Evolutionary conservation across 257 asterid genomes (phyloP).

Genomic region (Lavandula angustifolia): DNA sequence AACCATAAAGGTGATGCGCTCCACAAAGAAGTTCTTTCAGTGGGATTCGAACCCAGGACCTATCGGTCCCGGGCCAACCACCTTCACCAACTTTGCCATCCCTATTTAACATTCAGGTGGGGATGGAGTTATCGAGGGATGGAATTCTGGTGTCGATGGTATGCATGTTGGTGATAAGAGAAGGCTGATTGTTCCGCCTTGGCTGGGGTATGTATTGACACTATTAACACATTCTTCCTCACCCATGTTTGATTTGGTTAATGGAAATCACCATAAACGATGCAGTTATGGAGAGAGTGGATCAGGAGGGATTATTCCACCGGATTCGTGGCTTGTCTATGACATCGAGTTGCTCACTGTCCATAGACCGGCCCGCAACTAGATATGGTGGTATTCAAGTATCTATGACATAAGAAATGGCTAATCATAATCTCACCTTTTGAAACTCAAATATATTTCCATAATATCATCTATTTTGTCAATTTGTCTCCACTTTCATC

Average conservation of each 20-base stretch:
- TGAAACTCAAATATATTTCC: too few relatives aligned
- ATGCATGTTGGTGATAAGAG: slow-evolving; percentile 78
- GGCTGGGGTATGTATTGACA: slow-evolving; percentile 62
- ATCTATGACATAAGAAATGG: too few relatives aligned
- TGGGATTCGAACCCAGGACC: too few relatives aligned
- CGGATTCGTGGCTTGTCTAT: slow-evolving; percentile 83
- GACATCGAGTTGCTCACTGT: slow-evolving; percentile 66
- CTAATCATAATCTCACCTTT: too few relatives aligned
- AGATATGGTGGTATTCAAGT: too few relatives aligned
- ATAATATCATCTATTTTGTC: too few relatives aligned
- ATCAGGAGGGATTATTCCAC: slow-evolving; percentile 61
- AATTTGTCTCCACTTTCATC: too few relatives aligned
- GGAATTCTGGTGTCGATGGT: slow-evolving; percentile 81
- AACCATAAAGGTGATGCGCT: too few relatives aligned
- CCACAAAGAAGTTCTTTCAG: too few relatives aligned
- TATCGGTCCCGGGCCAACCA: too few relatives aligned
- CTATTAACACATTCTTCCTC: neutral
- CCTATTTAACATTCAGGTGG: slow-evolving; percentile 63
- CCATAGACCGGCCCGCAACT: too few relatives aligned
- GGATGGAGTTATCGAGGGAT: slow-evolving; percentile 58
- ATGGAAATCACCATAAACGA: neutral
- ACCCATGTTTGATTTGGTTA: neutral
- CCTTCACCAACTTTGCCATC: too few relatives aligned
- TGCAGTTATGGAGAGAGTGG: slow-evolving; percentile 63
- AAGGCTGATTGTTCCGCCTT: slow-evolving; percentile 76